phyloP scores from a whole-genome alignment of 2,329 filamentous ascomycete species.

The Claviceps monticola region DNA sequence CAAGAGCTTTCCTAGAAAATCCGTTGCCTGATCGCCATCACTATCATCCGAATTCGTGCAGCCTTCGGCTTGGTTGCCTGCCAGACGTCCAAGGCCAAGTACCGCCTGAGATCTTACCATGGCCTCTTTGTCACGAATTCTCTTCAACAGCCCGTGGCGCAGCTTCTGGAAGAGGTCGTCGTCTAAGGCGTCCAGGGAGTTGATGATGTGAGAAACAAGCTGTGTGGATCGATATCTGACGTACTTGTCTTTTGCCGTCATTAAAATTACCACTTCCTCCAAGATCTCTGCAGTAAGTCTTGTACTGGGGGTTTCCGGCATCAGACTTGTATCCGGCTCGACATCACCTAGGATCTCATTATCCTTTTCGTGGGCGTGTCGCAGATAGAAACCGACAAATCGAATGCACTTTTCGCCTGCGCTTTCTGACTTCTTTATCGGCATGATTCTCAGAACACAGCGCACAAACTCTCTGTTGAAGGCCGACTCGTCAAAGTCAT shows the following conservation, averaged over 20 bases:
- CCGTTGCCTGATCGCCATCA: conserved; percentile 47
- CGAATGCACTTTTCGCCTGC: conserved; percentile 76
- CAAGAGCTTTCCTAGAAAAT: conserved; percentile 68
- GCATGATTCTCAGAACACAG: conserved; percentile 69
- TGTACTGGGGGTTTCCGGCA: conserved; percentile 73
- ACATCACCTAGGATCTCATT: conserved; percentile 52
- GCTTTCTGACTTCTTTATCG: conserved; percentile 80
- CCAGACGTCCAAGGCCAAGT: conserved; percentile 72
- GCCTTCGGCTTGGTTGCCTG: conserved; percentile 62
- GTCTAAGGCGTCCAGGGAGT: conserved; percentile 82
- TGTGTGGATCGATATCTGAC: conserved; percentile 85
- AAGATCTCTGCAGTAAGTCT: conserved; percentile 66
- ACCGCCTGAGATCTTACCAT: conserved; percentile 88
- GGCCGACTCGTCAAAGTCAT: conserved; percentile 67
- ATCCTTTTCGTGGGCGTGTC: conserved; percentile 56
- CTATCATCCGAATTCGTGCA: conserved; percentile 57
- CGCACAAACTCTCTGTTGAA: conserved; percentile 80
- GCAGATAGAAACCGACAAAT: conserved; percentile 79
- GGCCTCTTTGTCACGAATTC: conserved; percentile 86
- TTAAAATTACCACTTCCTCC: conserved; percentile 57
- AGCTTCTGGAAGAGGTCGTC: conserved; percentile 80
- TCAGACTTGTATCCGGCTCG: conserved; percentile 53
- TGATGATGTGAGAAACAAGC: conserved; percentile 79
- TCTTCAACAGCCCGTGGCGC: conserved; percentile 63
- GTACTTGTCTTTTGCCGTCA: conserved; percentile 80